Percentiles rank a stretch among this genome's conserved stretches.
Conservation (phyloP, 805 yeast species). For the Allodekkera sacchari region DNA sequence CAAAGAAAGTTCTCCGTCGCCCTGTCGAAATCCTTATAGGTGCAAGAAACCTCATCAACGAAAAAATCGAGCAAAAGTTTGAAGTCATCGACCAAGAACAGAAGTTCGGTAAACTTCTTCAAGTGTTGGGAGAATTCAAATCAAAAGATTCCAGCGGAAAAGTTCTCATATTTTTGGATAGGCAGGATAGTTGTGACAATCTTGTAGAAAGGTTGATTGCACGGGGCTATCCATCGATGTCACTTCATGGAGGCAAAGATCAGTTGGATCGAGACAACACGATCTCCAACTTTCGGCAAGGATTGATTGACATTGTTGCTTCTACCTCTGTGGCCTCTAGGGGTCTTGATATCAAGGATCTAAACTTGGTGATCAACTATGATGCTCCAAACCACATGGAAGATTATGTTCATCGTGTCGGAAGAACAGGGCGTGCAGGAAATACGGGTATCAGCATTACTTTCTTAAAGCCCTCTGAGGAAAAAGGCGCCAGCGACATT, state of each 20-base stretch:
- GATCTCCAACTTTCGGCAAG: conserved; percentile 57
- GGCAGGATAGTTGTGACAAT: conserved; percentile 79
- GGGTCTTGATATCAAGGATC: conserved; percentile 86
- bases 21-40: conserved; percentile 80
- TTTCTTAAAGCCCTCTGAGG: conserved; percentile 55
- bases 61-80: conserved; percentile 67
- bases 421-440: conserved; percentile 93
- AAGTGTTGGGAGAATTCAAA: conserved; percentile 42
- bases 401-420: conserved; percentile 93
- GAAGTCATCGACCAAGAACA: conserved; percentile 46
- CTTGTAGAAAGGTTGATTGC: conserved; percentile 45
- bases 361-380: conserved; percentile 72
- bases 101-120: conserved; percentile 50
- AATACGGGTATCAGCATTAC: conserved; percentile 65
- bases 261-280: conserved; percentile 75
- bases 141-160: conserved; percentile 33
- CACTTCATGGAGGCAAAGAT: conserved; percentile 90
- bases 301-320: conserved; percentile 55
- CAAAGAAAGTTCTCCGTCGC: conserved; percentile 48
- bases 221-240: conserved; percentile 49
- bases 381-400: conserved; percentile 85
- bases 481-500: conserved; percentile 57
- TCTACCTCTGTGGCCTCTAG: conserved; percentile 95
- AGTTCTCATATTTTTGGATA: conserved; percentile 75
- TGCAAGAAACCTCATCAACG: conserved; percentile 70